Conservation (phyloP, 371 early-diverging fungal genomes). For the Parasitella parasitica region DNA sequence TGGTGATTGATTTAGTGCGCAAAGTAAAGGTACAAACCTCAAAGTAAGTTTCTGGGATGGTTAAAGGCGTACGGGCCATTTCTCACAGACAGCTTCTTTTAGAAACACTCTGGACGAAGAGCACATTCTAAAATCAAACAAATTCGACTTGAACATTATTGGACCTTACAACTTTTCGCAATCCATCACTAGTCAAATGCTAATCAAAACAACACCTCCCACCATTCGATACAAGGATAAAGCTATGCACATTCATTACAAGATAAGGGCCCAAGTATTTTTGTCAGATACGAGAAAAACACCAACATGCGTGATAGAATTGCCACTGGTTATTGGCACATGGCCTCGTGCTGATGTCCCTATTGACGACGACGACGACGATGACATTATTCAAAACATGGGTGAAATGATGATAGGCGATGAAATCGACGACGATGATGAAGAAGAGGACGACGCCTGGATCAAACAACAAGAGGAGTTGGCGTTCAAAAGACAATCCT, state of each 20-base stretch:
- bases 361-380: constrained; percentile 50
- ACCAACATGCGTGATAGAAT: constrained; percentile 17
- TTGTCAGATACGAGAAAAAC: constrained; percentile 8
- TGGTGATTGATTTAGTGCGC: constrained; percentile 29
- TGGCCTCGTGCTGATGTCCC: constrained; percentile 49
- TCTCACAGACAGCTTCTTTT: not conserved
- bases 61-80: too few relatives aligned
- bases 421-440: constrained; percentile 17
- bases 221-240: constrained; percentile 30
- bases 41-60: constrained; percentile 12
- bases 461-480: not conserved
- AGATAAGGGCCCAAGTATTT: constrained; percentile 27
- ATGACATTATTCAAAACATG: constrained; percentile 25
- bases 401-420: constrained; percentile 25
- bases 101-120: constrained; percentile 26
- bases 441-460: not conserved
- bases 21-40: constrained; percentile 25
- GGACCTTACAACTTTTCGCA: constrained; percentile 39
- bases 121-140: constrained; percentile 28
- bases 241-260: constrained; percentile 29
- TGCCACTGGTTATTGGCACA: constrained; percentile 47
- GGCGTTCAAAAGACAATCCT: not conserved
- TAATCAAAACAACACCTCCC: constrained; percentile 39
- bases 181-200: constrained; percentile 24
- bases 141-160: constrained; percentile 35